A percentile compares a stretch with the other conserved stretches of the same genome.
Conservation (phyloP, 2,329 filamentous ascomycete species). For the Didymosphaeria variabile region DNA sequence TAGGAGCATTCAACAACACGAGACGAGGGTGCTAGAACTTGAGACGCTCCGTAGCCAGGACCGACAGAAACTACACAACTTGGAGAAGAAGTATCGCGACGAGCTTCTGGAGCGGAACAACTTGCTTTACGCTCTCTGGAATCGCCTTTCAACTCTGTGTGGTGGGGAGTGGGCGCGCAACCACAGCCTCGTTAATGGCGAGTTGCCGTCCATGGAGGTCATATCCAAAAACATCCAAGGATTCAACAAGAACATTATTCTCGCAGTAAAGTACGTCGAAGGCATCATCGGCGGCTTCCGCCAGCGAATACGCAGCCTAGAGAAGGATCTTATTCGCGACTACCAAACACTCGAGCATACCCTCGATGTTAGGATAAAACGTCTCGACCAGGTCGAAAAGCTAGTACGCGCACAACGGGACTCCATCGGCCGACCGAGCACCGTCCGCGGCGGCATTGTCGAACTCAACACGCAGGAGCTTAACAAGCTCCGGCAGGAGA, state of each 20-base stretch:
- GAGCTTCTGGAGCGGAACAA: conserved; percentile 91
- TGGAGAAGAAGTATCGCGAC: conserved; percentile 85
- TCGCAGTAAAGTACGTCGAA: conserved; percentile 88
- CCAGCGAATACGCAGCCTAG: conserved; percentile 81
- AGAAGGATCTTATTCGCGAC: conserved; percentile 88
- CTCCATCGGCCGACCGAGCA: conserved; percentile 49
- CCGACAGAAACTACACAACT: conserved; percentile 74
- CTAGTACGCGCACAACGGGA: conserved; percentile 63
- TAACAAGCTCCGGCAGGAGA: conserved; percentile 66
- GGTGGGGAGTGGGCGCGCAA: conserved; percentile 91
- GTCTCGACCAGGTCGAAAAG: conserved; percentile 85
- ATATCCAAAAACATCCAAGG: conserved; percentile 85
- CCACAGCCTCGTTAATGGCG: conserved; percentile 88
- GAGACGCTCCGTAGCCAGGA: conserved; percentile 82
- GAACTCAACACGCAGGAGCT: conserved; percentile 62
- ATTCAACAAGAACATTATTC: conserved; percentile 88
- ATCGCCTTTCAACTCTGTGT: conserved; percentile 83
- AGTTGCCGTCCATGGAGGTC: conserved; percentile 84
- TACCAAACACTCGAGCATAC: conserved; percentile 86
- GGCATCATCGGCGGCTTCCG: conserved; percentile 80
- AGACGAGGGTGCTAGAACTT: conserved; percentile 84
- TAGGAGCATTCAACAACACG: conserved; percentile 85
- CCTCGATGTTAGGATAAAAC: conserved; percentile 81
- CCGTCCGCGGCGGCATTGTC: conserved; percentile 50
- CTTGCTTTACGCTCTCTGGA: conserved; percentile 88